Percentiles rank a stretch among this genome's conserved stretches.
Evolutionary conservation across 73 alveolate genomes (phyloP).

Genomic region (Blepharisma stoltei): DNA sequence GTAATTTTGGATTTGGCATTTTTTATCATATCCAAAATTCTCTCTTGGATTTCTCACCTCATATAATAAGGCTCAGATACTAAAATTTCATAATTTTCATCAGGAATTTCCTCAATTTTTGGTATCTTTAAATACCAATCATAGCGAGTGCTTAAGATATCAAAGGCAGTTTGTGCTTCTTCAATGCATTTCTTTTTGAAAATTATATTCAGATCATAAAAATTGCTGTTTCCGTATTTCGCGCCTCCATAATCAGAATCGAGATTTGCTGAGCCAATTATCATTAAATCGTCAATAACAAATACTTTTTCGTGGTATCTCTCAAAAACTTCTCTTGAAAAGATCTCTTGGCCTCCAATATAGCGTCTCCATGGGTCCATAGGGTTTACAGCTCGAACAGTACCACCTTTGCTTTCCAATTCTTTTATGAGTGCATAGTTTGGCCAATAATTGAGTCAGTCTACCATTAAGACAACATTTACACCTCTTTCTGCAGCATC

Average conservation of each 20-base stretch:
- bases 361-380: constrained; percentile 25
- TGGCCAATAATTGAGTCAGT: constrained; percentile 27
- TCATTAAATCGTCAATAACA: constrained; percentile 46
- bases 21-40: constrained; percentile 32
- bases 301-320: constrained; percentile 49
- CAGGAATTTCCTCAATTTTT: background rate
- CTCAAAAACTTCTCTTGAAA: constrained; percentile 32
- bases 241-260: constrained; percentile 42
- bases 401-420: constrained; percentile 35
- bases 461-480: constrained; percentile 39
- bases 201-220: constrained; percentile 42
- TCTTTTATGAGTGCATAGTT: background rate
- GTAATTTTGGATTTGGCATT: constrained; percentile 35
- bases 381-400: constrained; percentile 31
- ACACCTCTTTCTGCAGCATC: constrained; percentile 48
- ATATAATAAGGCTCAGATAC: constrained; percentile 9
- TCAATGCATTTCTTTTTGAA: constrained; percentile 23
- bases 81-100: background rate
- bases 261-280: constrained; percentile 48
- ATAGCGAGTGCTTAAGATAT: background rate
- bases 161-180: constrained; percentile 8
- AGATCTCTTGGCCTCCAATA: constrained; percentile 21
- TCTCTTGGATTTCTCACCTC: constrained; percentile 31
- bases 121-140: background rate
- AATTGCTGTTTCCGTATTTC: constrained; percentile 38